These are phyloP conservation scores for Cryphonectria radicalis DNA, from an alignment of 2,329 filamentous ascomycete species.

Conservation along the genomic window DNA sequence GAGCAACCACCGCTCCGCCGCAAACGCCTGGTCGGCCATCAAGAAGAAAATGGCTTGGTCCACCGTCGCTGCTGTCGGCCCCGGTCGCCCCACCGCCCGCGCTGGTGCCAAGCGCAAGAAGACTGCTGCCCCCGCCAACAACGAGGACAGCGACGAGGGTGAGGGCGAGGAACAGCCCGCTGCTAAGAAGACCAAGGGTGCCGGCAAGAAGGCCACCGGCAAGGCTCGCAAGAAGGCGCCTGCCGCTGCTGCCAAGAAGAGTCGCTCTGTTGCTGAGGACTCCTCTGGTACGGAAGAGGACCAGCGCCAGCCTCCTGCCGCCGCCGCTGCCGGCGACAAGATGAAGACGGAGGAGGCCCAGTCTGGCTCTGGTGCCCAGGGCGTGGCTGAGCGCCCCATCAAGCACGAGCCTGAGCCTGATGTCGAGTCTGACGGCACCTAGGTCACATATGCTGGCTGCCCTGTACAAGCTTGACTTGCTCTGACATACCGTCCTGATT, in stretches of 20 bases:
- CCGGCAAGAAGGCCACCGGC: background rate
- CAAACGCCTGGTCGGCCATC: constrained; percentile 28
- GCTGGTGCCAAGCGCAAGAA: constrained; percentile 27
- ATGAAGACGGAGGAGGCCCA: background rate
- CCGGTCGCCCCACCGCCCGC: background rate
- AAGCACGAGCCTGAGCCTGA: constrained; percentile 8
- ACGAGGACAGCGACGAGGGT: background rate
- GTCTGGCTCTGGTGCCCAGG: background rate
- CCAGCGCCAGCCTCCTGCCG: background rate
- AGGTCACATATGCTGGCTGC: background rate
- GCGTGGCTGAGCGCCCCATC: background rate
- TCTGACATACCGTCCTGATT: background rate
- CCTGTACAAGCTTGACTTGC: background rate
- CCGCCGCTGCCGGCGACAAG: background rate
- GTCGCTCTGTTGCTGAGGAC: background rate
- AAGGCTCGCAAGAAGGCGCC: constrained; percentile 3
- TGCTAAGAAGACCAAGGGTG: constrained; percentile 10
- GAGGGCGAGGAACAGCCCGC: background rate
- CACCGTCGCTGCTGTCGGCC: background rate
- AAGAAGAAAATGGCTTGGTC: constrained; percentile 29
- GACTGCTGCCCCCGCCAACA: background rate
- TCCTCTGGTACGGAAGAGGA: background rate
- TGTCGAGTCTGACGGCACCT: background rate
- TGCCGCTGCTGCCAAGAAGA: background rate
- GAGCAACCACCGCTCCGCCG: constrained; percentile 26